Evolutionary conservation across 2,329 filamentous ascomycete genomes (phyloP), one percentile per base, ranked within the genome.

Genomic region (Stachybotrys elegans): DNA sequence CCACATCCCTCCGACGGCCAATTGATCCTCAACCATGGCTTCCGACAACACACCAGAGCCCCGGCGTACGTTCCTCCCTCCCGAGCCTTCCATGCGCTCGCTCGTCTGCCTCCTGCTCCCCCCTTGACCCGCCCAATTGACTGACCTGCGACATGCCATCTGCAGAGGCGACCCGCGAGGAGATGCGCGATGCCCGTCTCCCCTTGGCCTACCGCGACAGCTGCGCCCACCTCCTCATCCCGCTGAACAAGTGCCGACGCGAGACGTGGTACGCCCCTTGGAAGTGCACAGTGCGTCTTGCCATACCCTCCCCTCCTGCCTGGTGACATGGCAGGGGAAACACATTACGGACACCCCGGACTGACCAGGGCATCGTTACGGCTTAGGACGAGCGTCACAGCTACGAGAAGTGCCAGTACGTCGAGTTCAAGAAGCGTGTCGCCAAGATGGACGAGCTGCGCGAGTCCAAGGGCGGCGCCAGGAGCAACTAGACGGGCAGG

Each of bases 361-460:
- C n/a, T n/a, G n/a, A n/a, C n/a, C n/a, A n/a, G n/a, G n/a, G n/a
- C n/a, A n/a, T n/a, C n/a, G n/a, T n/a, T n/a, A n/a, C 20, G 2
- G 16, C 20, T 9, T 63, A 97, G 93, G 83, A 90, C 67, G 93
- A 98, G 77, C 79, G 93, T 75, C 93, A 98, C 72, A 86, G 84
- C 62, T 98, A 98, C 77, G 93, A 98, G 68, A 97, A 97, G 70
- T 98, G 93, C 81, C 93, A 98, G 64, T 98, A 98, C 71, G 87
- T 87, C 53, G 93, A 97, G 68, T 98, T 98, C 78, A 95, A 95
- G 83, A 89, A 92, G 79, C 84, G 93, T 47, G 93, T 98, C 53
- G 88, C 86, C 62, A 97, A 95, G 83, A 98, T 98, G 93, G 83
- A 97, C 60, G 91, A 98, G 75, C 72, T 98, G 62, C 81, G 90